These are phyloP conservation scores for Fusarium oxysporum DNA, from an alignment of 2,329 filamentous ascomycete genomes.

Conservation along the genomic window DNA sequence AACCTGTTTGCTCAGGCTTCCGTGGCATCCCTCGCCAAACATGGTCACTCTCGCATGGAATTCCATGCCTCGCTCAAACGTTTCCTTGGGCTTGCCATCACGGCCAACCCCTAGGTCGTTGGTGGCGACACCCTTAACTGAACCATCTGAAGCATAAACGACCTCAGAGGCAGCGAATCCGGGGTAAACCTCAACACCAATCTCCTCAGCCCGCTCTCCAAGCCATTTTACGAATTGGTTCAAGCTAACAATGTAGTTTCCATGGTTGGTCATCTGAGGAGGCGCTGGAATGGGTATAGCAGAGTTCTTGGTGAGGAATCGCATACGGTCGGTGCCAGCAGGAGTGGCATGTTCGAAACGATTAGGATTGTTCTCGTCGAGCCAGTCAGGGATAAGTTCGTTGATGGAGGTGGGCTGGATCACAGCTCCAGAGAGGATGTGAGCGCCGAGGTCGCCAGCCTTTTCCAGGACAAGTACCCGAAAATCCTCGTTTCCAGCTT, in stretches of 20 bases:
- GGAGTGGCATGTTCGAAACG: constrained; percentile 90
- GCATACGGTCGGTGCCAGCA: constrained; percentile 87
- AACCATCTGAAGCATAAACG: constrained; percentile 86
- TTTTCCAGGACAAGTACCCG: constrained; percentile 94
- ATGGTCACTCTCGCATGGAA: constrained; percentile 94
- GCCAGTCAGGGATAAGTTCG: constrained; percentile 94
- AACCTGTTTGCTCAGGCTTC: constrained; percentile 93
- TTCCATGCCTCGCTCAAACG: constrained; percentile 97
- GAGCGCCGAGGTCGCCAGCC: constrained; percentile 92
- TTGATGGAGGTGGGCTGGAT: constrained; percentile 89
- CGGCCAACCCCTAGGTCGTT: constrained; percentile 91
- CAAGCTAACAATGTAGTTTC: constrained; percentile 96
- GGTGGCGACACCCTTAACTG: constrained; percentile 92
- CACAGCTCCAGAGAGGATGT: constrained; percentile 96
- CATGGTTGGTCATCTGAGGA: constrained; percentile 97
- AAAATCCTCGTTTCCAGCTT: constrained; percentile 95
- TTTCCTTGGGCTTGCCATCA: constrained; percentile 86
- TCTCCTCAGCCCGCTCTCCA: constrained; percentile 93
- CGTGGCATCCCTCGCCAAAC: constrained; percentile 95
- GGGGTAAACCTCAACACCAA: constrained; percentile 95
- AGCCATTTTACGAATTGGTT: constrained; percentile 98
- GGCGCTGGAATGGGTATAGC: constrained; percentile 86
- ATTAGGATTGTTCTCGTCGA: constrained; percentile 86
- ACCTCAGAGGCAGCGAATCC: constrained; percentile 96
- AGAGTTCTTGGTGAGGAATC: constrained; percentile 86